Conservation (phyloP, 139 green algal genomes). For the Yamagishiella unicocca region DNA sequence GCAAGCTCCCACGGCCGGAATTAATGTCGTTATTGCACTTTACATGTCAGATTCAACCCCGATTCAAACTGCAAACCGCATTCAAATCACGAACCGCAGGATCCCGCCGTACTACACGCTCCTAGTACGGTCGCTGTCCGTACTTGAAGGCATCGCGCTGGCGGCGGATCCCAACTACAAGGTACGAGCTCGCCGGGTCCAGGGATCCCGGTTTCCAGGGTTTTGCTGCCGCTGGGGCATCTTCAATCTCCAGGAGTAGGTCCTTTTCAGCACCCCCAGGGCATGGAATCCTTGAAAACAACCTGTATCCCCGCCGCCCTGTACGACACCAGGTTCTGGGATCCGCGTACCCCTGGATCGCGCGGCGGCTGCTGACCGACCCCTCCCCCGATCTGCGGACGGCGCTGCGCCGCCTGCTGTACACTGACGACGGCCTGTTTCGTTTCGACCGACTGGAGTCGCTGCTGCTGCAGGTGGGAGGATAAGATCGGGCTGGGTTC, state of each 20-base stretch:
- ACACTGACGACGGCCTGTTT: conserved; percentile 73
- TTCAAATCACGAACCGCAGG: too few relatives aligned
- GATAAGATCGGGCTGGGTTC: not conserved
- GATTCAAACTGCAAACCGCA: too few relatives aligned
- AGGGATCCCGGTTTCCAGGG: too few relatives aligned
- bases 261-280: too few relatives aligned
- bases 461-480: conserved; percentile 77
- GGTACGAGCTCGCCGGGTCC: conserved; percentile 64
- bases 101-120: conserved; percentile 94
- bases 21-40: too few relatives aligned
- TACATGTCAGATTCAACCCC: too few relatives aligned
- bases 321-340: conserved; percentile 84
- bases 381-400: conserved; percentile 74
- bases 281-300: too few relatives aligned
- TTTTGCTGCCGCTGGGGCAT: too few relatives aligned
- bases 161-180: conserved; percentile 91
- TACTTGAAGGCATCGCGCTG: conserved; percentile 94
- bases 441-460: conserved; percentile 86
- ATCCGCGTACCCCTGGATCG: conserved; percentile 90
- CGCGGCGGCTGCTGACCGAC: conserved; percentile 85
- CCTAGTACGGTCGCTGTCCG: conserved; percentile 85
- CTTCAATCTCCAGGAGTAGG: too few relatives aligned
- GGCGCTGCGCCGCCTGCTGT: conserved; percentile 86
- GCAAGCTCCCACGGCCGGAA: too few relatives aligned
- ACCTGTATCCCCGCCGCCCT: not conserved